Percentiles rank a stretch among this genome's conserved stretches.
phyloP scores from a whole-genome alignment of 257 asterid genomes.

The Plectranthus barbatus region DNA sequence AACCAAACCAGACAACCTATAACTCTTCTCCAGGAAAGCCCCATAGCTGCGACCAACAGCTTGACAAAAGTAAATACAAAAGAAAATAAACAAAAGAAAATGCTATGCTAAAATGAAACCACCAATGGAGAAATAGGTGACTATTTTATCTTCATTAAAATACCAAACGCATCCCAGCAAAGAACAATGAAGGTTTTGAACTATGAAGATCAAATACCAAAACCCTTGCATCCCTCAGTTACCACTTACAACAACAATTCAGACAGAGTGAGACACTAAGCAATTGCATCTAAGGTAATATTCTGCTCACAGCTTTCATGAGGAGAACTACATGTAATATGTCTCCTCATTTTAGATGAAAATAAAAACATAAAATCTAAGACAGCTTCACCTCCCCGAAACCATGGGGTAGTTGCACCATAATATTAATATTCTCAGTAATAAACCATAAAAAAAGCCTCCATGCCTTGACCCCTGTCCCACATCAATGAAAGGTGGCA shows the following conservation, averaged over 20 bases:
- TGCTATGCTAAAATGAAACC: neutral
- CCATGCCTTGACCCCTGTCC: neutral
- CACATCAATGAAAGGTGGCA: neutral
- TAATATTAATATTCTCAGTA: too few relatives aligned
- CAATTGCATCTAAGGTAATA: neutral
- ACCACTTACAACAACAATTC: neutral
- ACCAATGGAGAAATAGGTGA: neutral
- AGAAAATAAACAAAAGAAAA: neutral
- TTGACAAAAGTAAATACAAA: neutral
- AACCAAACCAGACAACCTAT: neutral
- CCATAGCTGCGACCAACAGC: neutral
- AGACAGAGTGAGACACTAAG: neutral
- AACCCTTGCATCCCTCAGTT: neutral
- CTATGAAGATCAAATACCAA: neutral
- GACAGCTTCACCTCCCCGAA: neutral
- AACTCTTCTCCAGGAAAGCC: neutral
- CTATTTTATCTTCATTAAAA: neutral
- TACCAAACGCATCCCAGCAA: neutral
- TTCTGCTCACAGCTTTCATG: neutral
- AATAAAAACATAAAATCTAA: neutral
- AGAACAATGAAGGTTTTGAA: neutral
- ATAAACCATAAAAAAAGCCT: neutral
- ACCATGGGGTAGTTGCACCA: neutral
- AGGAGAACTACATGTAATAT: neutral
- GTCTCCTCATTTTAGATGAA: neutral